Percentiles rank a stretch among this genome's conserved stretches.
Conservation (phyloP, 345 rosid species). For the Ailanthus altissimus region DNA sequence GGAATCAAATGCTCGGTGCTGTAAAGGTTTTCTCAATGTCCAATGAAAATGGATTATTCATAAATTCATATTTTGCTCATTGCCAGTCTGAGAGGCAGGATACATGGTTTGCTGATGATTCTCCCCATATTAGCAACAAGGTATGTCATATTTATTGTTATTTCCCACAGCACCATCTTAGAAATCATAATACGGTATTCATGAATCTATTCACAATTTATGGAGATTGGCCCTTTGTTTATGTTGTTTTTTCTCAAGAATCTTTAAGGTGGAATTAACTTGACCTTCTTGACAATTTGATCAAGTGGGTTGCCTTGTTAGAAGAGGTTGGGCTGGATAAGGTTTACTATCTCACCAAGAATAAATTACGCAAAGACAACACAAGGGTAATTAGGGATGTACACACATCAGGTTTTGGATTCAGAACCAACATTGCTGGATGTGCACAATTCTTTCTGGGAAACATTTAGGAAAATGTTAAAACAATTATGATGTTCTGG, state of each 20-base stretch:
- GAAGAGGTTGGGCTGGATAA: conserved; percentile 10
- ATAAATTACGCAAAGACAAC: not conserved
- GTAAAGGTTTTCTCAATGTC: conserved; percentile 51
- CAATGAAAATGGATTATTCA: conserved; percentile 65
- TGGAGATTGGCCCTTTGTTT: not conserved
- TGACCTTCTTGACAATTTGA: not conserved
- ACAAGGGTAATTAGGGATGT: not conserved
- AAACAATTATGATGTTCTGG: conserved; percentile 4
- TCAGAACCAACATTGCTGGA: not conserved
- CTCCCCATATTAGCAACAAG: conserved; percentile 63
- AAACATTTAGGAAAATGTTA: not conserved
- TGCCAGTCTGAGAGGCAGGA: conserved; percentile 89
- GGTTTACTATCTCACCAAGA: not conserved
- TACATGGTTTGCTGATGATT: conserved; percentile 80
- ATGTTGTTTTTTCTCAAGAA: not conserved
- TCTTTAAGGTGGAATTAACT: not conserved
- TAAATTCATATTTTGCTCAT: conserved; percentile 92
- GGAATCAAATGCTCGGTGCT: conserved; percentile 66
- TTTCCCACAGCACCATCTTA: conserved; percentile 4
- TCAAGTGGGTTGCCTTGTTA: not conserved
- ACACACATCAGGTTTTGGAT: not conserved
- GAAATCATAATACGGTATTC: not conserved
- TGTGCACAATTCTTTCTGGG: not conserved
- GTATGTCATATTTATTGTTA: conserved; percentile 34
- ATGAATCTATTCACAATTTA: conserved; percentile 24